Conservation (phyloP, 1,284 basidiomycete species). For the Heterobasidion irregulare region DNA sequence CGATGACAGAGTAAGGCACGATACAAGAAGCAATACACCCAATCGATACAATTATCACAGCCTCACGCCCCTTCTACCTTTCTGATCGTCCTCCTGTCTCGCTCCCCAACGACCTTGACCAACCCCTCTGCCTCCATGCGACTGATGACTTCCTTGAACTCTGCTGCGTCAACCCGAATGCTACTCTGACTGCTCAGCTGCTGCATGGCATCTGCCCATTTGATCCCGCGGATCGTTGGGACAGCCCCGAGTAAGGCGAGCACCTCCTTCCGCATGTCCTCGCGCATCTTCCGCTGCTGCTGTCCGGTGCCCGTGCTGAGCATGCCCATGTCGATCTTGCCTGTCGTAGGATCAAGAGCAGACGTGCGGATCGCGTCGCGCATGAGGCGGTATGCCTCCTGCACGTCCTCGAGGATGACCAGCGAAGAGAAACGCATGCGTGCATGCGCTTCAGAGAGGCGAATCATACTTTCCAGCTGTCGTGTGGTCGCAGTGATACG, state of each 20-base stretch:
- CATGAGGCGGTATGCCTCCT: conserved; percentile 90
- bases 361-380: conserved; percentile 91
- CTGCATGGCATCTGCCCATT: conserved; percentile 75
- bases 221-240: conserved; percentile 45
- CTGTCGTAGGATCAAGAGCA: conserved; percentile 92
- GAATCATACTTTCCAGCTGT: conserved; percentile 96
- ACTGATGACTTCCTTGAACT: conserved; percentile 80
- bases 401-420: conserved; percentile 84
- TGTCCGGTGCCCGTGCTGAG: conserved; percentile 90
- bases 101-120: conserved; percentile 79
- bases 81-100: conserved; percentile 77
- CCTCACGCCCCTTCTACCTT: conserved; percentile 26
- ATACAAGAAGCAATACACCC: too few relatives aligned
- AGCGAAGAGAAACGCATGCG: conserved; percentile 86
- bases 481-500: conserved; percentile 97
- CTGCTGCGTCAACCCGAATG: conserved; percentile 64
- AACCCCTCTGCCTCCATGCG: conserved; percentile 76
- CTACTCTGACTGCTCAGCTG: conserved; percentile 74
- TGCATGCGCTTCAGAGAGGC: conserved; percentile 94
- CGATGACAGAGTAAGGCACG: too few relatives aligned
- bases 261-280: conserved; percentile 80
- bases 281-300: conserved; percentile 75
- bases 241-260: conserved; percentile 55
- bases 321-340: conserved; percentile 93
- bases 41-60: too few relatives aligned